These are phyloP conservation scores for Ashbya aceris DNA, from an alignment of 1,139 yeast species.

Conservation along the genomic window DNA sequence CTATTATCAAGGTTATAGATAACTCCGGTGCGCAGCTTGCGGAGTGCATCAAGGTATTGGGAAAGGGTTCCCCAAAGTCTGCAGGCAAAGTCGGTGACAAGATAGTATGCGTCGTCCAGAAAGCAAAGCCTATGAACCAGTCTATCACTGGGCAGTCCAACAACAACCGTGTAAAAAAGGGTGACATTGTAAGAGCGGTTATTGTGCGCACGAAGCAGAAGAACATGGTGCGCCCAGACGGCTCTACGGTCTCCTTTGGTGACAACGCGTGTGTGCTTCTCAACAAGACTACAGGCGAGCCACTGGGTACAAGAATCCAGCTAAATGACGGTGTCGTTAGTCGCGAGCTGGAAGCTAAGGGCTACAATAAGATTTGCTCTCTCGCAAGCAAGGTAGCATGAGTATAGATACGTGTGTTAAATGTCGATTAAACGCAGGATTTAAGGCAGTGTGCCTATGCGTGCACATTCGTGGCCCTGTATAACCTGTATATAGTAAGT, in stretches of 20 bases:
- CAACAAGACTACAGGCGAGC: constrained; percentile 81
- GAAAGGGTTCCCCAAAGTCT: constrained; percentile 74
- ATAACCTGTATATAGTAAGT: too few relatives aligned
- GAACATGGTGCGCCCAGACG: constrained; percentile 67
- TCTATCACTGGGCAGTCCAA: constrained; percentile 61
- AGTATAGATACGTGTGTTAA: too few relatives aligned
- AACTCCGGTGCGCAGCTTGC: constrained; percentile 93
- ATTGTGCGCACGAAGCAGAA: constrained; percentile 90
- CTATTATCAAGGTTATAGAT: constrained; percentile 84
- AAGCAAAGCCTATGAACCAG: constrained; percentile 66
- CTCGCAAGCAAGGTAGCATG: constrained; percentile 44
- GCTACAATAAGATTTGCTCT: constrained; percentile 78
- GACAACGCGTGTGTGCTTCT: constrained; percentile 96
- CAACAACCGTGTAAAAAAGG: constrained; percentile 78
- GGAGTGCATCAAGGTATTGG: constrained; percentile 90
- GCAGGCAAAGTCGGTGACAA: constrained; percentile 84
- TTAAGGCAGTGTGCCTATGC: background rate
- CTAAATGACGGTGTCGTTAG: constrained; percentile 66
- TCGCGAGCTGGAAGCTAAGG: constrained; percentile 76
- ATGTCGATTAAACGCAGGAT: too few relatives aligned
- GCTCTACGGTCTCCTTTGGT: constrained; percentile 78
- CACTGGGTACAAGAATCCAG: constrained; percentile 87
- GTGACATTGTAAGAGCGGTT: constrained; percentile 93
- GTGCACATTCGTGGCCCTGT: too few relatives aligned
- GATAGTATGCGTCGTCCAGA: constrained; percentile 89